Conservation (phyloP, 257 asterid species). For the Marsdenia floribunda region DNA sequence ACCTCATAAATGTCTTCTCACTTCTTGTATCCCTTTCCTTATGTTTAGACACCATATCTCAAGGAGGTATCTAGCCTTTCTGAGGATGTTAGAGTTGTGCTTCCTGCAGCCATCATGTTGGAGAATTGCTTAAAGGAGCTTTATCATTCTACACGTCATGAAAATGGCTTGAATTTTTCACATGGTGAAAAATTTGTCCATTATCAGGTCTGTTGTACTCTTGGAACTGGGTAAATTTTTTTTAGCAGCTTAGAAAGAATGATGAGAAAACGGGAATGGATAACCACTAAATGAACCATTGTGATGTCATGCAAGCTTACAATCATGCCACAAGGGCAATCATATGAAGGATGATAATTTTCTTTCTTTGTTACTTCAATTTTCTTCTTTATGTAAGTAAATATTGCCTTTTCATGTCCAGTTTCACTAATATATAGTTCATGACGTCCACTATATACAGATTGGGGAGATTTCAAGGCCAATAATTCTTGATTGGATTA, state of each 20-base stretch:
- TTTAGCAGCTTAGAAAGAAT: not conserved
- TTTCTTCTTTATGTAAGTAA: not conserved
- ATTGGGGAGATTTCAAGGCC: constrained; percentile 75
- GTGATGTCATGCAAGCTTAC: not conserved
- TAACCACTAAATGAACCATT: not conserved
- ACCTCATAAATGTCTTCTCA: constrained; percentile 17
- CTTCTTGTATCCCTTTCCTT: constrained; percentile 14
- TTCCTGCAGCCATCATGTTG: constrained; percentile 77
- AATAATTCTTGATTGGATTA: constrained; percentile 92
- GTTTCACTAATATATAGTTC: not conserved
- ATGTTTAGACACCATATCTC: constrained; percentile 69
- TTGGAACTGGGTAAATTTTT: constrained; percentile 11
- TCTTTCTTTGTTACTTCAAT: constrained; percentile 1
- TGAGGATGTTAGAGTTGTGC: constrained; percentile 73
- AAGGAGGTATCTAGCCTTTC: constrained; percentile 53
- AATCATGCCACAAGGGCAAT: not conserved
- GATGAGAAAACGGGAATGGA: not conserved
- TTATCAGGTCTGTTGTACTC: constrained; percentile 47
- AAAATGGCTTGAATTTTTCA: constrained; percentile 25
- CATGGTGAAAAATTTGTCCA: constrained; percentile 41
- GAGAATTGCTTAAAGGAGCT: constrained; percentile 60
- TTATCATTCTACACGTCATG: constrained; percentile 50
- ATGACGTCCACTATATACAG: constrained; percentile 36
- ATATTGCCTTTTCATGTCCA: not conserved
- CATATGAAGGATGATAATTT: not conserved